Conservation (phyloP, 352 stramenopile species). For the Phytopythium montanum region DNA sequence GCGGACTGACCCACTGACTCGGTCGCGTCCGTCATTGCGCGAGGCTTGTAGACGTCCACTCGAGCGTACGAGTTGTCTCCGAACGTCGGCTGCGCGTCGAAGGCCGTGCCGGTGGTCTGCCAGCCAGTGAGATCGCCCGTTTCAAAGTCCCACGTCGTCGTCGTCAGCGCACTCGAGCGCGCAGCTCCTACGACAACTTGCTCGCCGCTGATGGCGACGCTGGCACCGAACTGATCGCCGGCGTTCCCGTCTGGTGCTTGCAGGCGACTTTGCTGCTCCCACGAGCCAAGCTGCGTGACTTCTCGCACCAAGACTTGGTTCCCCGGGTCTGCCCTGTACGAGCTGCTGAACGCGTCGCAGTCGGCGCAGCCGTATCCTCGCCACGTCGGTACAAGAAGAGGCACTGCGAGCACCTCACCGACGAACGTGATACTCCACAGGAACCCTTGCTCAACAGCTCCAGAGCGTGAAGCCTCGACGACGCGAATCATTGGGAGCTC, state of each 20-base stretch:
- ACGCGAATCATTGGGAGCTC: slow-evolving; percentile 70
- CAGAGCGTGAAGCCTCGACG: slow-evolving; percentile 71
- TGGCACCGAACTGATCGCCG: slow-evolving; percentile 73
- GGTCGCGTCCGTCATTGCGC: slow-evolving; percentile 18
- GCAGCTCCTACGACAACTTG: slow-evolving; percentile 74
- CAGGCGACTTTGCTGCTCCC: slow-evolving; percentile 57
- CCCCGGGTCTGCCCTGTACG: slow-evolving; percentile 44
- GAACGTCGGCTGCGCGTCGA: slow-evolving; percentile 93
- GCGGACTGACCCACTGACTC: slow-evolving; percentile 40
- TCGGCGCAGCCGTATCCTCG: slow-evolving; percentile 51
- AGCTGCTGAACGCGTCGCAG: slow-evolving; percentile 74
- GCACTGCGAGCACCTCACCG: slow-evolving; percentile 59
- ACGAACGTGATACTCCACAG: slow-evolving; percentile 83
- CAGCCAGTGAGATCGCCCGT: slow-evolving; percentile 94
- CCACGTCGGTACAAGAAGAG: slow-evolving; percentile 63
- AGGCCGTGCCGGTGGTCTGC: slow-evolving; percentile 91
- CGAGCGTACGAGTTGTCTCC: slow-evolving; percentile 92
- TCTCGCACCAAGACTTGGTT: slow-evolving; percentile 58
- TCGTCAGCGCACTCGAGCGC: slow-evolving; percentile 61
- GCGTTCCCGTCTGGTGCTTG: slow-evolving; percentile 64
- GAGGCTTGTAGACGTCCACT: slow-evolving; percentile 57
- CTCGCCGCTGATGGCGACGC: slow-evolving; percentile 71
- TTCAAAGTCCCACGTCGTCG: slow-evolving; percentile 97
- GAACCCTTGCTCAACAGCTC: slow-evolving; percentile 75
- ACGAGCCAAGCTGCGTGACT: slow-evolving; percentile 47